A percentile compares a stretch with the other conserved stretches of the same genome.
Conservation (phyloP, 1,284 basidiomycete genomes). For the Ganoderma sinense region DNA sequence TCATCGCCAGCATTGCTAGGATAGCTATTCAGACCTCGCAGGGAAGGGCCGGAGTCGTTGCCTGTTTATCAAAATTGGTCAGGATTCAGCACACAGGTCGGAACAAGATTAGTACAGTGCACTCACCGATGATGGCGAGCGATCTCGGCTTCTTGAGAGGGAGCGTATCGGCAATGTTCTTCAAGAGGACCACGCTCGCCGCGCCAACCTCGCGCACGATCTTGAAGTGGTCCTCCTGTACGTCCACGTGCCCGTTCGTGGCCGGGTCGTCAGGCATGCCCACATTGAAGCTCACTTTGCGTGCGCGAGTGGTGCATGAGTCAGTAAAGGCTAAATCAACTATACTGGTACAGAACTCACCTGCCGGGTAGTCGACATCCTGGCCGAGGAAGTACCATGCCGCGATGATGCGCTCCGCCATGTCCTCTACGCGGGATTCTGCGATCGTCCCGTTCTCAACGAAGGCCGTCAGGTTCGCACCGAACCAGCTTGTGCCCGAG, state of each 20-base stretch:
- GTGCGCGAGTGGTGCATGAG: background rate
- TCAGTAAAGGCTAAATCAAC: slow-evolving; percentile 16
- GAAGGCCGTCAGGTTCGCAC: slow-evolving; percentile 66
- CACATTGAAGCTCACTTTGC: slow-evolving; percentile 67
- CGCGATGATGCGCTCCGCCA: slow-evolving; percentile 71
- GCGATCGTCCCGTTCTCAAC: slow-evolving; percentile 77
- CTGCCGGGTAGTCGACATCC: slow-evolving; percentile 70
- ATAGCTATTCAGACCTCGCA: slow-evolving; percentile 78
- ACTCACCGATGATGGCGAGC: slow-evolving; percentile 62
- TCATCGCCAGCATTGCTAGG: slow-evolving; percentile 68
- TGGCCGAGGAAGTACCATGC: slow-evolving; percentile 70
- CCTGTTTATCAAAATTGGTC: slow-evolving; percentile 1
- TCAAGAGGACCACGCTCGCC: slow-evolving; percentile 81
- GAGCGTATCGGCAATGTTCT: slow-evolving; percentile 75
- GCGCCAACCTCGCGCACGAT: too few species aligned
- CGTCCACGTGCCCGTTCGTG: slow-evolving; percentile 75
- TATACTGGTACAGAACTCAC: slow-evolving; percentile 13
- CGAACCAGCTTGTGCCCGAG: slow-evolving; percentile 61
- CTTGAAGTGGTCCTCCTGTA: slow-evolving; percentile 51
- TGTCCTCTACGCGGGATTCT: slow-evolving; percentile 69
- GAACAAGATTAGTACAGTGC: background rate
- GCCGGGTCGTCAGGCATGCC: slow-evolving; percentile 57
- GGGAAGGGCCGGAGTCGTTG: slow-evolving; percentile 72
- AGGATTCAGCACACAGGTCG: background rate
- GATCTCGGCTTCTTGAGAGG: slow-evolving; percentile 69